Evolutionary conservation across 2,329 filamentous ascomycete species (phyloP).

Genomic region (Ustilaginoidea virens): DNA sequence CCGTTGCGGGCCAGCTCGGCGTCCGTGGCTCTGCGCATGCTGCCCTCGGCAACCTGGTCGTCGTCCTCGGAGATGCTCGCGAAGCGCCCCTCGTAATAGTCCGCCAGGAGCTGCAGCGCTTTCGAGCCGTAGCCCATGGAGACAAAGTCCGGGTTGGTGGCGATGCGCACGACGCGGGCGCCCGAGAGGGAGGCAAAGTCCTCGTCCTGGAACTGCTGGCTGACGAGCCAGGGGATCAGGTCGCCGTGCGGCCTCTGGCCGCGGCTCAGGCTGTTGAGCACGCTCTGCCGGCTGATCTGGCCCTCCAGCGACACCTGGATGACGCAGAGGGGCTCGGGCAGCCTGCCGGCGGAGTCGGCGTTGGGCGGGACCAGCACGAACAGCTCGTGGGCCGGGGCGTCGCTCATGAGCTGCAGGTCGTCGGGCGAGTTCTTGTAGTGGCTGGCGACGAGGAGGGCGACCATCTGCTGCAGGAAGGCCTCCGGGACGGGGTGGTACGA

Average conservation of each 20-base stretch:
- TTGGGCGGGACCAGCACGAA: constrained; percentile 87
- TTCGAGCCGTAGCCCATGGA: constrained; percentile 88
- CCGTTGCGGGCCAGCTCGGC: constrained; percentile 60
- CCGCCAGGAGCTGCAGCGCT: constrained; percentile 70
- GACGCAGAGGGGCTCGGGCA: constrained; percentile 89
- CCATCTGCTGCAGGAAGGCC: constrained; percentile 95
- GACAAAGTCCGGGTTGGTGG: constrained; percentile 86
- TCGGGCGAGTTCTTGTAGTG: constrained; percentile 98
- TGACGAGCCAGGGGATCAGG: constrained; percentile 92
- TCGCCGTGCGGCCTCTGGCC: constrained; percentile 84
- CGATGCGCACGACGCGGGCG: constrained; percentile 82
- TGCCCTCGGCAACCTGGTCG: constrained; percentile 33
- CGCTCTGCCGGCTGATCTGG: constrained; percentile 83
- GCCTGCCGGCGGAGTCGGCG: constrained; percentile 55
- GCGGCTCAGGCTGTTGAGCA: constrained; percentile 75
- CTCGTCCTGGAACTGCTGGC: constrained; percentile 95
- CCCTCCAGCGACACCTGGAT: constrained; percentile 91
- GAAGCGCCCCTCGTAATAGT: constrained; percentile 94
- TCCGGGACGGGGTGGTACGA: constrained; percentile 96
- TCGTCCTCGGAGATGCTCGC: constrained; percentile 64
- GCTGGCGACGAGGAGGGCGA: constrained; percentile 89
- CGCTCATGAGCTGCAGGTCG: constrained; percentile 95
- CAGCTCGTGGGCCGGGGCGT: constrained; percentile 90
- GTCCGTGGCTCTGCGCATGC: constrained; percentile 69
- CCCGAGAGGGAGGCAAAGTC: constrained; percentile 90